Evolutionary conservation across 2,329 filamentous ascomycete genomes (phyloP).

Genomic region (Coniochaeta hoffmannii): DNA sequence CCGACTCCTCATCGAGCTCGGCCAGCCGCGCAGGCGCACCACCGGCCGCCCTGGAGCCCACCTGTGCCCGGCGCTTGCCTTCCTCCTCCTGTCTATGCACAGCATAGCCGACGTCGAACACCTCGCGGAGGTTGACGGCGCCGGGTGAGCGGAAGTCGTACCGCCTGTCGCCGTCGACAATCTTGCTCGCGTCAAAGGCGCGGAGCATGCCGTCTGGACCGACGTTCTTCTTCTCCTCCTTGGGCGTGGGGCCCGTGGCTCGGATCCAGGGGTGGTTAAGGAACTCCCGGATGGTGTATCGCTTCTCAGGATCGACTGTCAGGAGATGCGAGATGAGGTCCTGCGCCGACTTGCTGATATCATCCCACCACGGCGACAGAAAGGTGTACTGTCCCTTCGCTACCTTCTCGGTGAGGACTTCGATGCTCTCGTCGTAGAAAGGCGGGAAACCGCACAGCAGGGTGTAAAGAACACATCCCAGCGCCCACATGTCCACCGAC

Average conservation of each 20-base stretch:
- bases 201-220: constrained; percentile 35
- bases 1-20: constrained; percentile 62
- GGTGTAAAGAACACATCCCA: constrained; percentile 95
- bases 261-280: constrained; percentile 91
- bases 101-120: constrained; percentile 97
- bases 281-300: constrained; percentile 90
- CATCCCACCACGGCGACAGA: constrained; percentile 98
- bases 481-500: constrained; percentile 98
- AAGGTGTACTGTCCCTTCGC: constrained; percentile 96
- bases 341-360: constrained; percentile 91
- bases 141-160: constrained; percentile 94
- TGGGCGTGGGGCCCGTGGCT: constrained; percentile 45
- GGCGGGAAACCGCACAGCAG: constrained; percentile 95
- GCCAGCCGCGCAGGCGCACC: constrained; percentile 40
- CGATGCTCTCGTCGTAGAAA: constrained; percentile 97
- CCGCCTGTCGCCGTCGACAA: constrained; percentile 55
- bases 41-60: constrained; percentile 62
- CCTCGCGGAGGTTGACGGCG: constrained; percentile 89
- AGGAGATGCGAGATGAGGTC: constrained; percentile 90
- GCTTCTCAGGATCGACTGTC: constrained; percentile 90
- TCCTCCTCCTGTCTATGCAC: constrained; percentile 97
- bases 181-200: constrained; percentile 48
- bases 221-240: constrained; percentile 50
- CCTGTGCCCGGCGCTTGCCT: constrained; percentile 80
- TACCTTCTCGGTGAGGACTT: constrained; percentile 94